A percentile compares a stretch with the other conserved stretches of the same genome.
Evolutionary conservation across 2,329 filamentous ascomycete species (phyloP).

Genomic region (Aspergillus eucalypticola): DNA sequence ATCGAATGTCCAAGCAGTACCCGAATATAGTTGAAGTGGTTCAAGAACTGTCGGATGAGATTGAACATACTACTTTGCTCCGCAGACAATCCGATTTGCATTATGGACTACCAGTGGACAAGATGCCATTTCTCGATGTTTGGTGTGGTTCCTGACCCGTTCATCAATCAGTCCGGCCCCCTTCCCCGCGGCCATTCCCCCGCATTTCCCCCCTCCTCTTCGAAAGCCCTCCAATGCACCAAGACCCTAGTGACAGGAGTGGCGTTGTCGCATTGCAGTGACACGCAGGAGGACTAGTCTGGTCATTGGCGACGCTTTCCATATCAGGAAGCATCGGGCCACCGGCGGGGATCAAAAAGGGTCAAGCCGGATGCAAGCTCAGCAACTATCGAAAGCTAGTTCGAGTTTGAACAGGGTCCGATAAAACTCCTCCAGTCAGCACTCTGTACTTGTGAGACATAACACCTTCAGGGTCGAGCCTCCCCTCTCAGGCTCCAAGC

Average conservation of each 20-base stretch:
- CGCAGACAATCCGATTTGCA: too few species aligned
- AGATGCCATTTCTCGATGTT: not conserved
- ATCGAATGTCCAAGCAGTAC: not conserved
- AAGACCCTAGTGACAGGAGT: not conserved
- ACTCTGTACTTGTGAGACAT: conserved; percentile 6
- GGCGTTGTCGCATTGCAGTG: not conserved
- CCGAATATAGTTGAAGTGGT: not conserved
- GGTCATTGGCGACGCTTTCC: not conserved
- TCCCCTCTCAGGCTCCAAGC: not conserved
- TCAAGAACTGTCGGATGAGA: not conserved
- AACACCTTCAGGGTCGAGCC: not conserved
- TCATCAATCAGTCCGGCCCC: not conserved
- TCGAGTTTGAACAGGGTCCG: not conserved
- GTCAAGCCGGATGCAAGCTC: not conserved
- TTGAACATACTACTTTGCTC: not conserved
- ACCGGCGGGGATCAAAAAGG: not conserved
- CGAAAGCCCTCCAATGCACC: not conserved
- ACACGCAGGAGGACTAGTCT: not conserved
- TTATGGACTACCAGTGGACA: too few species aligned
- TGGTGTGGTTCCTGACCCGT: not conserved
- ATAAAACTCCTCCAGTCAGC: not conserved
- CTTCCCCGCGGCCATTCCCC: not conserved
- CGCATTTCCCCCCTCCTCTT: not conserved
- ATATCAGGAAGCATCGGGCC: not conserved
- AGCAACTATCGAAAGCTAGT: not conserved